Evolutionary conservation across 345 rosid genomes (phyloP).

Genomic region (Rhodamnia rubescens): DNA sequence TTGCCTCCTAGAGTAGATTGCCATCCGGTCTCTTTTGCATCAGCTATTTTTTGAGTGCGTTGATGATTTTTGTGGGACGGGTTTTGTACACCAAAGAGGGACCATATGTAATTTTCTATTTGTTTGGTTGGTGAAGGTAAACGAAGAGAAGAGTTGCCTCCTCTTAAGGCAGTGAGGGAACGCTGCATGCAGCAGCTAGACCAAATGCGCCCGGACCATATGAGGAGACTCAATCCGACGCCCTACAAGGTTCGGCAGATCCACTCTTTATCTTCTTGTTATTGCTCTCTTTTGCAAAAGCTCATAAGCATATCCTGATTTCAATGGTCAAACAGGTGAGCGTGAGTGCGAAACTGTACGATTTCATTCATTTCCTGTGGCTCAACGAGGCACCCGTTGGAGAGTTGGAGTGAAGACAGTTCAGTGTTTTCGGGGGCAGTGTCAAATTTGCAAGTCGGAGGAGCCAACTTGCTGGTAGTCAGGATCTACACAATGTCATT

Average conservation of each 20-base stretch:
- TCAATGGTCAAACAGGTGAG: slow-evolving; percentile 50
- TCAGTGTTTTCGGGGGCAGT: not conserved
- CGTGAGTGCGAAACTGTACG: slow-evolving; percentile 72
- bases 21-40: not conserved
- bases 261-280: not conserved
- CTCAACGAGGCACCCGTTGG: slow-evolving; percentile 99
- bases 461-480: not conserved
- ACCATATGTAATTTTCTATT: not conserved
- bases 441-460: not conserved
- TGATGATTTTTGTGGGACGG: not conserved
- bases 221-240: slow-evolving; percentile 89
- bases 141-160: slow-evolving; percentile 57
- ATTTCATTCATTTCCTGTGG: slow-evolving; percentile 94
- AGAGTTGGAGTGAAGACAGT: slow-evolving; percentile 45
- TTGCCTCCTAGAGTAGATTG: not conserved
- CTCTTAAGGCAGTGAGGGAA: slow-evolving; percentile 52
- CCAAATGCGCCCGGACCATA: slow-evolving; percentile 88
- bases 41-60: not conserved
- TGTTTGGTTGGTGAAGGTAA: slow-evolving; percentile 25
- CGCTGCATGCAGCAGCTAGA: slow-evolving; percentile 81
- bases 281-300: not conserved
- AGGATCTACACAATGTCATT: not conserved
- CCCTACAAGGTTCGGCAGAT: slow-evolving; percentile 63
- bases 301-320: not conserved
- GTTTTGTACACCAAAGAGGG: not conserved